Evolutionary conservation across 352 stramenopile species (phyloP), one percentile per base, ranked within the genome.

Genomic region (Lagenidium sp.): DNA sequence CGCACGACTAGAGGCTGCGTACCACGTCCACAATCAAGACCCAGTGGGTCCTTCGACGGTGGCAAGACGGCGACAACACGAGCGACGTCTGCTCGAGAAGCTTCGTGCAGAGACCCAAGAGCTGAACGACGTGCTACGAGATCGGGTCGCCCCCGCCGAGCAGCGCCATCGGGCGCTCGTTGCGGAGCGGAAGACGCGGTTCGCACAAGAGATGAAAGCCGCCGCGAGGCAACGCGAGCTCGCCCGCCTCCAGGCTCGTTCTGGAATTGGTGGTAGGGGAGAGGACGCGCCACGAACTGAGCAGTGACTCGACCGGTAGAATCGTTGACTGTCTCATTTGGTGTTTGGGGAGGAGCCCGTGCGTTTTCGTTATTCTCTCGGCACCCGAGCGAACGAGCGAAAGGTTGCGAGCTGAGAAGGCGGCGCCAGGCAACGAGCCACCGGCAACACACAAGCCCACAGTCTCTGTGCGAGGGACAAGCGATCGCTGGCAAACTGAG

Each of bases 41-140:
- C 12, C 7, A 11, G 22, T 36, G 16, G 4, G 20, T 10, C 18
- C 19, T 4, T 15, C 8, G 4, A 50, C 43, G 37, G 28, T 28
- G 4, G 6, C 44, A 34, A 29, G 43, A 11, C 37, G 51, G 16
- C 45, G 47, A 1, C 8, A 18, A 1, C 52, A 66, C 29, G 44
- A 66, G 18, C 29, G 36, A 4, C 44, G 36, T 6, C 29, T 60
- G 5, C 34, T 66, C 1, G 6, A 28, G 4, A 38, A 55, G 2
- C 24, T 66, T 1, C 56, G 44, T 6, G 16, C 31, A 10, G 56
- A 70, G 36, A 51, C 51, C 0, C 34, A 32, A 7, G 52, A 66
- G 35, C 54, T 55, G 38, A 70, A 66, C 22, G 57, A 53, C 11
- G 30, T 66, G 13, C 38, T 70, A 1, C 5, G 30, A 2, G 41